phyloP scores from a whole-genome alignment of 345 rosid species.

The Eucalyptus erythrocorys region DNA sequence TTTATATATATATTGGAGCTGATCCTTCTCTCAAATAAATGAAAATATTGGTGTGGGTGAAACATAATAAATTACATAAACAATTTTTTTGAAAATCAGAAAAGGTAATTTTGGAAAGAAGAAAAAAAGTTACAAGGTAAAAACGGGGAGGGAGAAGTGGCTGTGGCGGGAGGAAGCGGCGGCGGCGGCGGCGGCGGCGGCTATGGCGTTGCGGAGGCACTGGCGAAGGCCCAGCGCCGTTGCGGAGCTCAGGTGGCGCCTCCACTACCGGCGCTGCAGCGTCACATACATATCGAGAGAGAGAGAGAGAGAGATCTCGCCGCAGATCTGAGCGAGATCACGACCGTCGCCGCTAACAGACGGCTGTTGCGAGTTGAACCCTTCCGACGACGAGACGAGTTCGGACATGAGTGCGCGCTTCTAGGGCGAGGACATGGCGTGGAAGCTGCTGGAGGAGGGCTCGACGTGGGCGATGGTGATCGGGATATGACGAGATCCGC shows the following conservation, averaged over 20 bases:
- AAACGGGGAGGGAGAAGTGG: neutral
- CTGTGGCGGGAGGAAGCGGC: neutral
- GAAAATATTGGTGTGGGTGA: neutral
- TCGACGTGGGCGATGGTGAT: neutral
- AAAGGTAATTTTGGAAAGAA: neutral
- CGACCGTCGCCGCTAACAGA: neutral
- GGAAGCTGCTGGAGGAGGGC: neutral
- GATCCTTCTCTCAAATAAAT: neutral
- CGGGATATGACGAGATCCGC: neutral
- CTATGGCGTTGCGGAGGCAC: neutral
- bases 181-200: neutral
- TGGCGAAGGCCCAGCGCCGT: neutral
- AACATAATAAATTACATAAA: neutral
- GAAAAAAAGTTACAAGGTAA: neutral
- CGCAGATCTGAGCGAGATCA: neutral
- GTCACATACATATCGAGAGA: neutral
- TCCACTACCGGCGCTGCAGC: neutral
- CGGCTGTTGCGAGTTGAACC: neutral
- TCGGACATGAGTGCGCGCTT: neutral
- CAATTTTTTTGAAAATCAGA: neutral
- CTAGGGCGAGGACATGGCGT: neutral
- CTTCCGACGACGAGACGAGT: neutral
- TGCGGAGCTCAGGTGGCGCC: neutral
- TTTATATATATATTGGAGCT: neutral
- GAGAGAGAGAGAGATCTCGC: neutral